Evolutionary conservation across 2,329 filamentous ascomycete genomes (phyloP), one percentile per base, ranked within the genome.

Genomic region (Beauveria asiatica): DNA sequence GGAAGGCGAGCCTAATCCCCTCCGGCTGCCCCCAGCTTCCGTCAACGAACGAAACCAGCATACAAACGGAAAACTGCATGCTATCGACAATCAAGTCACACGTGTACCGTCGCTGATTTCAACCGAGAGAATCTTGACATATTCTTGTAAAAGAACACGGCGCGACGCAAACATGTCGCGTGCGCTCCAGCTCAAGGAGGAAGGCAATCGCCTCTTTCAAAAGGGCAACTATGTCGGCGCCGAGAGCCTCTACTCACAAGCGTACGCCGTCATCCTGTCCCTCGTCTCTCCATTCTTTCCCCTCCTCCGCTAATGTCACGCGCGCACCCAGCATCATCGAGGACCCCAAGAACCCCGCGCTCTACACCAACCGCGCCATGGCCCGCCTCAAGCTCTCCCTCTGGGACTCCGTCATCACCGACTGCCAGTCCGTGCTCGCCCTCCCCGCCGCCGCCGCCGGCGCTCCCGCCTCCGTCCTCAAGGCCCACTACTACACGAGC

Each of bases 281-380:
- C 44, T 45, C 10, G n/a, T 13, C 19, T 21, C 19, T 45, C 27
- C 11, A 2, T n/a, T 17, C 23, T 17, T 5, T 11, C 17, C 11
- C 4, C 5, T 48, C 45, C 21, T n/a, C 25, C 39, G 10, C 52
- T 57, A 23, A 41, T 2, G 37, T 44, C 3, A 17, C 10, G 16
- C 27, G 33, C 9, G 9, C 49, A 21, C 45, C 33, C 65, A 90
- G 87, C 45, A 92, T 96, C 66, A 84, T 89, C 67, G 84, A 86
- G 70, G 90, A 96, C 73, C 82, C 89, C 4, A 81, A 78, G 59
- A 94, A 96, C 70, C 84, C 88, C 1, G 79, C 88, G 33, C 82
- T 96, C 55, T 97, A 92, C 75, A 93, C 91, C 44, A 97, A 97
- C 75, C 89, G 92, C 58, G 90, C 92, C 56, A 88, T 96, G 75